Percentiles rank a stretch among this genome's conserved stretches.
Conservation (phyloP, 148 eudicot species). For the Arctostaphylos glauca region DNA sequence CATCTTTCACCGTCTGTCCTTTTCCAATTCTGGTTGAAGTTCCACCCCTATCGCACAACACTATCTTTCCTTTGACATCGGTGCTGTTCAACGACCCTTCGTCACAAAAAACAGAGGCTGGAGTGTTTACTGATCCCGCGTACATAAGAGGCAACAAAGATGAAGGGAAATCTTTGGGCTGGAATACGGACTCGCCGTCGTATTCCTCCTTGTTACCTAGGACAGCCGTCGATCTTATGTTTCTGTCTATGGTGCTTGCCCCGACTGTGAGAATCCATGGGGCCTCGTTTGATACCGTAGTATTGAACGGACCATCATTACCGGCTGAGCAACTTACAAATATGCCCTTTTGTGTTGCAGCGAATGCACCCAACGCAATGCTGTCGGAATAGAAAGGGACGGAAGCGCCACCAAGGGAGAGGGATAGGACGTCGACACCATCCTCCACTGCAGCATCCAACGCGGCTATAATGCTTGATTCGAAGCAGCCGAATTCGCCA, state of each 20-base stretch:
- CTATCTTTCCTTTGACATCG: constrained; percentile 26
- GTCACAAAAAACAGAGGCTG: constrained; percentile 9
- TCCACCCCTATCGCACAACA: constrained; percentile 24
- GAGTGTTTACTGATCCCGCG: constrained; percentile 16
- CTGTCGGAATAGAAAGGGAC: constrained; percentile 19
- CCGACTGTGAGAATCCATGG: constrained; percentile 40
- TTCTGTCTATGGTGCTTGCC: constrained; percentile 37
- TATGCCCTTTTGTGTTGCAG: constrained; percentile 47
- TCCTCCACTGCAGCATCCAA: constrained; percentile 32
- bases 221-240: constrained; percentile 19
- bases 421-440: constrained; percentile 38
- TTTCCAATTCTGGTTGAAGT: constrained; percentile 17
- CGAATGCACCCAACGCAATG: constrained; percentile 41
- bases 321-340: constrained; percentile 62
- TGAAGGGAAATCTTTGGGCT: constrained; percentile 22
- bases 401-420: constrained; percentile 39
- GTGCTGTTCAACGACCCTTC: constrained; percentile 12
- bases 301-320: constrained; percentile 34
- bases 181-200: constrained; percentile 27
- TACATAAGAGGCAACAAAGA: constrained; percentile 19
- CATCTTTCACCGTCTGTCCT: constrained; percentile 29
- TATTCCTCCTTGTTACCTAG: constrained; percentile 25
- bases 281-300: constrained; percentile 21
- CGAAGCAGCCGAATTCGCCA: not conserved
- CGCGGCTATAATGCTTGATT: constrained; percentile 22